These are phyloP conservation scores for Dactylorhiza incarnata DNA, from an alignment of 106 monocot genomes.

Conservation along the genomic window DNA sequence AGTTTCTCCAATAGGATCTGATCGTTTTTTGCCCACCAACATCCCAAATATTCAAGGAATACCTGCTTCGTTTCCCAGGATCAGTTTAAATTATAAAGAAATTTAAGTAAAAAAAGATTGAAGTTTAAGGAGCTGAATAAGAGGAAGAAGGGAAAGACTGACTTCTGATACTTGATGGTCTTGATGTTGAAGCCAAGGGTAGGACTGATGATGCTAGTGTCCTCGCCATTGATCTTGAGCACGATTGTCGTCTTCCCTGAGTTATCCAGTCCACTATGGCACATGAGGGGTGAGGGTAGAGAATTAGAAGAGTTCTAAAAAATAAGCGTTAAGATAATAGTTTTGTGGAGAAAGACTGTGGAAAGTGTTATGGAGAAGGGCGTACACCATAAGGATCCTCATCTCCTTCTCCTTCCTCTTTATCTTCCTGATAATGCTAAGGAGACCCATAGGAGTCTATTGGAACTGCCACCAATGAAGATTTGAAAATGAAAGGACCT, in stretches of 20 bases:
- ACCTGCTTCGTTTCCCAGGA: conserved; percentile 27
- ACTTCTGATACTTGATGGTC: conserved; percentile 93
- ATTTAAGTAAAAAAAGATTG: neutral
- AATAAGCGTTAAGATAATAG: neutral
- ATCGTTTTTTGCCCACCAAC: conserved; percentile 98
- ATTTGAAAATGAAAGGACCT: neutral
- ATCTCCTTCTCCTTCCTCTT: conserved; percentile 99
- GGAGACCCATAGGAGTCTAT: conserved; percentile 60
- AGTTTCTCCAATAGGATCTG: conserved; percentile 94
- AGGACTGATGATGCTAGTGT: conserved; percentile 92
- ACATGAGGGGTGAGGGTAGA: neutral
- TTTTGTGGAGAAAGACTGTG: neutral
- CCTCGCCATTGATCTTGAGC: conserved; percentile 92
- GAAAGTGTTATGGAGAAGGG: neutral
- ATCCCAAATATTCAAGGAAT: conserved; percentile 92
- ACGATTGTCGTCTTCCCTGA: conserved; percentile 98
- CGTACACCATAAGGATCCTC: conserved; percentile 39
- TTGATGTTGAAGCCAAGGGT: conserved; percentile 97
- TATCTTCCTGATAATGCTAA: conserved; percentile 94
- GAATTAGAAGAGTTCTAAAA: neutral
- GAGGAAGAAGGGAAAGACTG: neutral
- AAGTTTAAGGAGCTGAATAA: neutral
- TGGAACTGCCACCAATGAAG: neutral
- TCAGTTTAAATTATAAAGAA: neutral
- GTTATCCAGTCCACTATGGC: conserved; percentile 77